Base-by-base conservation (phyloP, 2,329 filamentous ascomycete species). In the Calcarisporium arbuscula region DNA sequence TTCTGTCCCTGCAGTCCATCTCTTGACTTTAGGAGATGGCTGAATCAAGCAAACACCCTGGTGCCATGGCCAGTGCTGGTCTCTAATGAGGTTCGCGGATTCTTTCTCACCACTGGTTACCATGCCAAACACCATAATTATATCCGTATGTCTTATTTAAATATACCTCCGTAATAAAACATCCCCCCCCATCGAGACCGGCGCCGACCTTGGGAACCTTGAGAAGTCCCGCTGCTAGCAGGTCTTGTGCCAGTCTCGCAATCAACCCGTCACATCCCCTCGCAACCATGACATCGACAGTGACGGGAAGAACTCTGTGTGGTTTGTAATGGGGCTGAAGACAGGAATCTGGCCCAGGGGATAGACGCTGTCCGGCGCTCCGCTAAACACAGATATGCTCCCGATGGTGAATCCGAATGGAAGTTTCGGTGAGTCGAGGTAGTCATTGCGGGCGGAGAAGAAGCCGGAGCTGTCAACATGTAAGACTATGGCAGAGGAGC, bases 201-300 rank as follows among this genome's bases (percentile, higher is more conserved):
- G n/a, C n/a, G n/a, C n/a, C n/a, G n/a, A n/a, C n/a, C 47, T 59
- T 51, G 4, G 65, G 69, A 4, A 61, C 44, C 30, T 57, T 59
- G 27, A 77, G 15, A 4, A 77, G 59, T 0, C 72, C 73, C 12
- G 59, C 65, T 18, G 54, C 54, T 2, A 68, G 61, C 36, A 80
- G 40, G 27, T 73, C 69, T 32, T 65, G 56, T 3, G 74, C 69
- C 32, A 80, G 50, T 28, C 62, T 64, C 27, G 70, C 71, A 18
- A 80, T 46, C 58, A 80, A 62, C 0, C 72, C 70, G 53, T 81
- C 77, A 41, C 77, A 82, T 0, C 76, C 75, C 42, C 67, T 70
- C 1, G 73, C 70, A 0, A 65, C 75, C 54, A 80, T 56, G 15
- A 80, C 57, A 40, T 75, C 64, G 1, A 79, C 65, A 1, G 71